Base-by-base conservation (phyloP, 2,329 filamentous ascomycete genomes). In the Penicillium brasilianum region DNA sequence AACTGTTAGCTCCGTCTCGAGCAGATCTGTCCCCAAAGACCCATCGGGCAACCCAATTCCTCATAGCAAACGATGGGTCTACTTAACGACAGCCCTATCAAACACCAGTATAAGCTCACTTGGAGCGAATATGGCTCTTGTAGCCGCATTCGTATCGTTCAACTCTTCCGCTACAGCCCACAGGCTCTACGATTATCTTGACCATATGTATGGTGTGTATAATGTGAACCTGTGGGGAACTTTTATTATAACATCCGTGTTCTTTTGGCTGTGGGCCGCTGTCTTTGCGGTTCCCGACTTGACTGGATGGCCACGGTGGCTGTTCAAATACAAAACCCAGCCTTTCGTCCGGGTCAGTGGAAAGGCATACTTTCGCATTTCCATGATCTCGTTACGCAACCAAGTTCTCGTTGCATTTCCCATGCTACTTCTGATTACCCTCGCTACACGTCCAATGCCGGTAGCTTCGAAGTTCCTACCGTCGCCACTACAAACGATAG, bases 251-350 rank as follows among this genome's bases (percentile, higher is more conserved):
- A 48, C 44, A 5, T 48, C 44, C 28, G 22, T 48, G 2, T 48
- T 48, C 44, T 48, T 48, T n/a, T 48, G 44, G 44, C 44, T 48
- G 14, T 48, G 44, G 44, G 14, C 44, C n/a, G 44, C 44, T 30
- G 25, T 48, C 22, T 48, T 48, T 48, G 22, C 44, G 14, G 30
- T 48, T n/a, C 44, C 44, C 22, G 44, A 48, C 25, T 30, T 48
- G 44, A 48, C 44, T 18, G 44, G 44, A 28, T 48, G 44, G 44
- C 44, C 44, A n/a, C 7, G 2, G 14, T 30, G 44, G 44, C 14
- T 48, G 6, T 48, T 48, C 22, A 48, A 48, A 30, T 48, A 48
- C 8, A 48, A 48, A 30, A 48, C 44, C 2, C 44, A 48, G 6
- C 44, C 44, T 28, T 48, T 48, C 14, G 44, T 48, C 25, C 44